Percentiles rank a stretch among this genome's conserved stretches.
Conservation (phyloP, 345 rosid genomes). For the Schrenkiella parvula region DNA sequence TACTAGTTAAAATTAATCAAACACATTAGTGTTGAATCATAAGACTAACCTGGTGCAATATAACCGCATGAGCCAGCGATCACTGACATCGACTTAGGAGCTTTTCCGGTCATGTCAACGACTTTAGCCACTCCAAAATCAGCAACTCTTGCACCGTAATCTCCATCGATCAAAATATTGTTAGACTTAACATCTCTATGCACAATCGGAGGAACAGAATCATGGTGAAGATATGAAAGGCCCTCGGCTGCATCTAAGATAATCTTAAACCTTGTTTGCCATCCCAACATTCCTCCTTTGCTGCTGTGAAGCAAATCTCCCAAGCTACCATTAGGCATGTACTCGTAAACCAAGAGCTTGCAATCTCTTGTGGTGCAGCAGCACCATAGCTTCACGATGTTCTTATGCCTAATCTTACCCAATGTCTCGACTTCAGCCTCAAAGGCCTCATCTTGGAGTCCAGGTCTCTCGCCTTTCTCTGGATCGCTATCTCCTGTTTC, state of each 20-base stretch:
- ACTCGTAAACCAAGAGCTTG: conserved; percentile 95
- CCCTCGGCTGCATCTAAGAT: conserved; percentile 91
- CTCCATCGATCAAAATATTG: conserved; percentile 83
- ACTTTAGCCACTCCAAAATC: conserved; percentile 97
- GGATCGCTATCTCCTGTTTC: conserved; percentile 43
- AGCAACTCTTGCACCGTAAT: conserved; percentile 93
- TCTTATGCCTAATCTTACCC: conserved; percentile 98
- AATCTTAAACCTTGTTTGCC: conserved; percentile 83
- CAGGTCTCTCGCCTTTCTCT: conserved; percentile 54
- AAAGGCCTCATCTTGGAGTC: conserved; percentile 64
- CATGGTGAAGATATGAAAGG: conserved; percentile 91
- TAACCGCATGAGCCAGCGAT: conserved; percentile 99
- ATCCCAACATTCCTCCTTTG: conserved; percentile 75
- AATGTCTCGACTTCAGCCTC: conserved; percentile 84
- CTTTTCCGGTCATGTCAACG: conserved; percentile 63
- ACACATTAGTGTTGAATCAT: neutral
- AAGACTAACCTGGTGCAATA: conserved; percentile 91
- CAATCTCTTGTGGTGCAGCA: conserved; percentile 84
- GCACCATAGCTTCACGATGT: conserved; percentile 96
- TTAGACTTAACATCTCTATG: conserved; percentile 97
- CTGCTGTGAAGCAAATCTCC: conserved; percentile 90
- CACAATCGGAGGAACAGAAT: conserved; percentile 88
- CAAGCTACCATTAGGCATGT: conserved; percentile 95
- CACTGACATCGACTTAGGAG: conserved; percentile 84
- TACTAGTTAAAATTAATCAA: neutral